Evolutionary conservation across 352 stramenopile species (phyloP).

Genomic region (Phytophthora rubi): DNA sequence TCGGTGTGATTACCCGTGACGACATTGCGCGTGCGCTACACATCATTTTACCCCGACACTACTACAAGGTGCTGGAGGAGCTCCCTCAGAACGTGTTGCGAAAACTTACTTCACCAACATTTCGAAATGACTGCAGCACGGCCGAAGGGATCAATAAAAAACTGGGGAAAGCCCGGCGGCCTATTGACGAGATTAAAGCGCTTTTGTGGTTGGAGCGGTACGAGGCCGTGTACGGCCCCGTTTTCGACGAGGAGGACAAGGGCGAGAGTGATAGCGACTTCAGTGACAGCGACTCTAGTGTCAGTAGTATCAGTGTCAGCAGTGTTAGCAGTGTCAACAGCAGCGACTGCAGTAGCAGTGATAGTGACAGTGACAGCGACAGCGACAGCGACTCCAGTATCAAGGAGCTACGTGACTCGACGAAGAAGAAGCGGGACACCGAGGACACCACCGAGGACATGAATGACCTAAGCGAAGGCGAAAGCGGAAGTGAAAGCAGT

Average conservation of each 20-base stretch:
- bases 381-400: constrained; percentile 3
- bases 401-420: neutral
- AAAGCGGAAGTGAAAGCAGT: neutral
- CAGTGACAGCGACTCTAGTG: constrained; percentile 13
- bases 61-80: constrained; percentile 43
- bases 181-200: constrained; percentile 42
- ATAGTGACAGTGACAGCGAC: constrained; percentile 4
- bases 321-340: constrained; percentile 4
- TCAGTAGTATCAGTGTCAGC: constrained; percentile 8
- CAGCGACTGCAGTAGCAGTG: neutral
- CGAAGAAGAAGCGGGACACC: neutral
- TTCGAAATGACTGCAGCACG: constrained; percentile 35
- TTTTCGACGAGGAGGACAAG: constrained; percentile 22
- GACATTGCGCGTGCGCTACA: constrained; percentile 46
- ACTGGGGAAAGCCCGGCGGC: constrained; percentile 19
- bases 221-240: constrained; percentile 33
- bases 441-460: no score
- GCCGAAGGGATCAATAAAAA: constrained; percentile 34
- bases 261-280: constrained; percentile 18
- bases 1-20: constrained; percentile 39
- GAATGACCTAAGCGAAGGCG: no score
- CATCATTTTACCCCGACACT: constrained; percentile 45
- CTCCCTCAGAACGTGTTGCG: constrained; percentile 6
- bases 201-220: constrained; percentile 58
- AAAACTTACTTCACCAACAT: constrained; percentile 23